Evolutionary conservation across 1,139 yeast species (phyloP).

Genomic region (Yamadazyma conglobata): DNA sequence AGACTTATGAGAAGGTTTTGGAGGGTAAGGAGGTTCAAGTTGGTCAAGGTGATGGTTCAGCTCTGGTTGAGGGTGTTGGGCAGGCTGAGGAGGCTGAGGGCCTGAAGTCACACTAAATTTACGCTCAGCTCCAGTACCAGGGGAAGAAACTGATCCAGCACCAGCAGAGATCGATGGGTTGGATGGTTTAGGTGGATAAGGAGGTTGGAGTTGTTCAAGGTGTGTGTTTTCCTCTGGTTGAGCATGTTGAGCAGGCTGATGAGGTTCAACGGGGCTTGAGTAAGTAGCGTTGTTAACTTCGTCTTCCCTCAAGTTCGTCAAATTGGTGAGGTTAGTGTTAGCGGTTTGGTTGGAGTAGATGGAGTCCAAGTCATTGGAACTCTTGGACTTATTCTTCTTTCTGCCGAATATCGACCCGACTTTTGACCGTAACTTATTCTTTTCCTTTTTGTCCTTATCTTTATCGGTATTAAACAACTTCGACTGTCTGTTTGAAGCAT

Average conservation of each 20-base stretch:
- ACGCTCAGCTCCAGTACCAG: too few relatives aligned
- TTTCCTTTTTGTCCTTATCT: constrained; percentile 18
- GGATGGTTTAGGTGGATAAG: constrained; percentile 3
- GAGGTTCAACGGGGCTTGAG: neutral
- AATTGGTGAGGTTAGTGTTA: constrained; percentile 15
- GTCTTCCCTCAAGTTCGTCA: constrained; percentile 15
- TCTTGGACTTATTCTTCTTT: constrained; percentile 41
- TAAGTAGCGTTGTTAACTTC: constrained; percentile 6
- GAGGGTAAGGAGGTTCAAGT: too few relatives aligned
- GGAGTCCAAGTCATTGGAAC: constrained; percentile 35
- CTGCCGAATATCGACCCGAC: constrained; percentile 85
- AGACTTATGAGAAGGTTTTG: constrained; percentile 1
- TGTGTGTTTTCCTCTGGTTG: too few relatives aligned
- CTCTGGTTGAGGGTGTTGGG: too few relatives aligned
- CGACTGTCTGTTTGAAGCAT: constrained; percentile 11
- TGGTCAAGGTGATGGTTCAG: too few relatives aligned
- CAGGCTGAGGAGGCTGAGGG: too few relatives aligned
- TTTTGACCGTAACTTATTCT: constrained; percentile 58
- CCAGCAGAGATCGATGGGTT: constrained; percentile 9
- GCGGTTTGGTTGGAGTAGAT: constrained; percentile 23
- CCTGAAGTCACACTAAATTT: too few relatives aligned
- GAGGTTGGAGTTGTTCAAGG: neutral
- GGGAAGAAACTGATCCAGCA: too few relatives aligned
- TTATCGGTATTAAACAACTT: constrained; percentile 9
- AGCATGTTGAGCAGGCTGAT: neutral